Evolutionary conservation across 2,329 filamentous ascomycete species (phyloP).

Genomic region (Cytospora piceicola): DNA sequence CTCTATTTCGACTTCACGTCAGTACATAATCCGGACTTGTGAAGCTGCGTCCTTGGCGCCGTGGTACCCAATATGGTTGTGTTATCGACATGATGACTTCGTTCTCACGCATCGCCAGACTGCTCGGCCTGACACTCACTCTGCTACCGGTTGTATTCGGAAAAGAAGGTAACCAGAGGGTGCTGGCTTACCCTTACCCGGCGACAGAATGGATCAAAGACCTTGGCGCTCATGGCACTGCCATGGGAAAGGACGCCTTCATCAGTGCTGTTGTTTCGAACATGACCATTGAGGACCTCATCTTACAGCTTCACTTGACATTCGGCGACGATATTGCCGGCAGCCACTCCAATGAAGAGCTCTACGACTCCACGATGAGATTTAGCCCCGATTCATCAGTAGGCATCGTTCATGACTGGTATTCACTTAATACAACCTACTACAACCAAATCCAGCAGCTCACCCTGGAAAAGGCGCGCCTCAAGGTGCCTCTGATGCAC

Average conservation of each 20-base stretch:
- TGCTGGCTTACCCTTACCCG: constrained; percentile 11
- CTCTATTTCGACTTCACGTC: neutral
- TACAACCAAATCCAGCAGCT: constrained; percentile 47
- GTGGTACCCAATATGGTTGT: neutral
- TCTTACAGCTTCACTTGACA: constrained; percentile 49
- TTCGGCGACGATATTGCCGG: constrained; percentile 49
- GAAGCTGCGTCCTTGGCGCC: neutral
- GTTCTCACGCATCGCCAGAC: neutral
- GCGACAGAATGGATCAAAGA: constrained; percentile 22
- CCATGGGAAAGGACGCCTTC: constrained; percentile 35
- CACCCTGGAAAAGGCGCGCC: constrained; percentile 42
- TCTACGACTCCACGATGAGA: constrained; percentile 45
- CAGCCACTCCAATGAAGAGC: constrained; percentile 42
- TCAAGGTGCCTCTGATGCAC: constrained; percentile 48
- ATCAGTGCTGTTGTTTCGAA: constrained; percentile 38
- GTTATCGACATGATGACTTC: neutral
- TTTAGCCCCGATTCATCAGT: constrained; percentile 44
- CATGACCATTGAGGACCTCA: constrained; percentile 41
- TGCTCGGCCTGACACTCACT: neutral
- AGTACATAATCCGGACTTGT: neutral
- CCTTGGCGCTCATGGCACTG: constrained; percentile 9
- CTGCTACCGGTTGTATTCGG: neutral
- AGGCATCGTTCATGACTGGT: constrained; percentile 49
- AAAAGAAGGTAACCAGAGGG: constrained; percentile 4
- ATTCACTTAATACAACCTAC: constrained; percentile 46